Evolutionary conservation across 495 filamentous ascomycete species (phyloP), one percentile per base, ranked within the genome.

Genomic region (Annulohypoxylon nitens): DNA sequence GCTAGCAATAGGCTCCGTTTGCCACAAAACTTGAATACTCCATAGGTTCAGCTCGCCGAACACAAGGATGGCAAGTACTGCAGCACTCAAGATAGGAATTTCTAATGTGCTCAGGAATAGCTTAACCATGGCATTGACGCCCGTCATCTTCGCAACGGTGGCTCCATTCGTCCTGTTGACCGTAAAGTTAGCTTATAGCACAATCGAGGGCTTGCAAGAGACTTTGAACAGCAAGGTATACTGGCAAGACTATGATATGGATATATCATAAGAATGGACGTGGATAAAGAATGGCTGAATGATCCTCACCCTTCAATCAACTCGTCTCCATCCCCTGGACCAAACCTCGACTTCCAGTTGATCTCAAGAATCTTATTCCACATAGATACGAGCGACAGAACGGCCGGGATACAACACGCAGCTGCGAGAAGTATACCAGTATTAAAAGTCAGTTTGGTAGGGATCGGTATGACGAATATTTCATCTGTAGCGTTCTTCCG

Each of bases 11-110:
- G 86, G 86, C 71, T 90, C 88, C 0, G 86, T 89, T 50, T 89
- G 83, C 71, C 85, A 88, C 0, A 39, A 57, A 20, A 90, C 82
- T 60, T 81, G 81, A 0, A 2, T 0, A 60, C 86, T 90, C 69
- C 78, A 89, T 69, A 91, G 89, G 66, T 91, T 91, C 66, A 78
- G 78, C 69, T 90, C 89, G 10, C 89, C 88, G 7, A 85, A 76
- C 20, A 87, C 74, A 58, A 91, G 75, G 55, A 91, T 85, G 2
- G 84, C 85, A 7, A 89, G 55, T 4, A 90, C 85, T 14, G 84
- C 86, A 53, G 79, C 86, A 36, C 76, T 80, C 33, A 89, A 88
- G 0, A 90, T 61, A 0, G 87, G 87, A 43, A 88, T 76, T 61
- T 88, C 86, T 14, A 88, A 75, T 26, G 83, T 81, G 45, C 80